phyloP scores from a whole-genome alignment of 805 yeast genomes.

The Yarrowia bubula region DNA sequence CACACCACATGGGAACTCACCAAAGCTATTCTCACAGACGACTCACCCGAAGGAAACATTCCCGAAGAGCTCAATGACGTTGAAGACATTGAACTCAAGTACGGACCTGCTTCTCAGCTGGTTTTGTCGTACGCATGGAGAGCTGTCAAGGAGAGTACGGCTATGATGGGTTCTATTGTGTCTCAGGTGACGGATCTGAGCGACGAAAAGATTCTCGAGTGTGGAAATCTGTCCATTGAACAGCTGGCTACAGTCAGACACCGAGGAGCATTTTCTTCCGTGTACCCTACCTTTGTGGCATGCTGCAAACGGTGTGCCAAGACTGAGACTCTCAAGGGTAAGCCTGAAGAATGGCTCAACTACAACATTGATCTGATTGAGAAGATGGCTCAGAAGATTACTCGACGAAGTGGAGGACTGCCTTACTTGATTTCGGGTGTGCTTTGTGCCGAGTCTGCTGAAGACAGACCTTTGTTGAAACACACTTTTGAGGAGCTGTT shows the following conservation, averaged over 20 bases:
- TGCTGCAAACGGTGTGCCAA: slow-evolving; percentile 58
- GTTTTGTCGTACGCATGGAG: slow-evolving; percentile 76
- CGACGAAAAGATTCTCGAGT: slow-evolving; percentile 36
- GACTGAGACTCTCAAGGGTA: slow-evolving; percentile 37
- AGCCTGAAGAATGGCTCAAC: slow-evolving; percentile 59
- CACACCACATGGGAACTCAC: slow-evolving; percentile 47
- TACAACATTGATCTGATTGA: slow-evolving; percentile 53
- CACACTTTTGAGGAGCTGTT: slow-evolving; percentile 53
- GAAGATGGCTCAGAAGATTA: slow-evolving; percentile 63
- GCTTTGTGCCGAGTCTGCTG: slow-evolving; percentile 50
- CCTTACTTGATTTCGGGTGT: slow-evolving; percentile 78
- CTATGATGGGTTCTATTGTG: slow-evolving; percentile 50
- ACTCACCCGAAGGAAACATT: slow-evolving; percentile 67
- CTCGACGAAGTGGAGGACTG: slow-evolving; percentile 89
- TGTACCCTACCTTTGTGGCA: slow-evolving; percentile 73
- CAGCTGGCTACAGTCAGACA: slow-evolving; percentile 78
- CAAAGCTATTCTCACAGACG: slow-evolving; percentile 56
- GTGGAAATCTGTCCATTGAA: slow-evolving; percentile 57
- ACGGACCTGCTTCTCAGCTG: slow-evolving; percentile 43
- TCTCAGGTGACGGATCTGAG: slow-evolving; percentile 37
- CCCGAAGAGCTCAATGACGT: slow-evolving; percentile 42
- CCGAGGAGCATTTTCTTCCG: slow-evolving; percentile 88
- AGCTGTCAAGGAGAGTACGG: slow-evolving; percentile 71
- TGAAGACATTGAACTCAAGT: slow-evolving; percentile 34
- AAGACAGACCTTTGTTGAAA: slow-evolving; percentile 45